These are phyloP conservation scores for Adansonia madagascariensis DNA, from an alignment of 441 rosid genomes.

Conservation along the genomic window DNA sequence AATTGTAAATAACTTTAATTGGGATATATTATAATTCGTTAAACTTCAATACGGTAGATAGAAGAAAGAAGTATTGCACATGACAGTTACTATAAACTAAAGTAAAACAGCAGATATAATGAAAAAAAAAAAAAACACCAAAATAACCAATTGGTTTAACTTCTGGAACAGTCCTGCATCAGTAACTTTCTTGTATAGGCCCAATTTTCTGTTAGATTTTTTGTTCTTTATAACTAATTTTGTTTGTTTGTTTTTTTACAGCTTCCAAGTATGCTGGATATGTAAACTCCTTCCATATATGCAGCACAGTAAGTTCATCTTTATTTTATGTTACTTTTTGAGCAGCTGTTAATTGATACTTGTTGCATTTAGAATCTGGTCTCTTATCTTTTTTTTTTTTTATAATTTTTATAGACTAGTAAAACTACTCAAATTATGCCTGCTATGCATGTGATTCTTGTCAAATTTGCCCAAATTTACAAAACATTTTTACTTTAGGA, in stretches of 20 bases:
- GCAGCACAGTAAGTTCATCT: constrained; percentile 78
- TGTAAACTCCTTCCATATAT: constrained; percentile 80
- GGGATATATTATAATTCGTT: not conserved
- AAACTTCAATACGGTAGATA: not conserved
- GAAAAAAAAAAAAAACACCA: not conserved
- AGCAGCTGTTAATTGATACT: not conserved
- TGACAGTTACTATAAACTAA: not conserved
- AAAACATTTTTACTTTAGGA: not conserved
- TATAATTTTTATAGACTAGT: not conserved
- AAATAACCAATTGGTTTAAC: not conserved
- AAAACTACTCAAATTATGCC: not conserved
- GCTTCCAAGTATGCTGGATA: constrained; percentile 98
- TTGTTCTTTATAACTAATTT: constrained; percentile 3
- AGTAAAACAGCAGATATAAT: not conserved
- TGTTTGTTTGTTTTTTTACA: constrained; percentile 41
- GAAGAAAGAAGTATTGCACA: not conserved
- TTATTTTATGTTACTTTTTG: constrained; percentile 10
- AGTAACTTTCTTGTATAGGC: not conserved
- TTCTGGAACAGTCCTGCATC: constrained; percentile 1
- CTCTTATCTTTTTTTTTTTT: not conserved
- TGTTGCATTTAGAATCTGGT: not conserved
- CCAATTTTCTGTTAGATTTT: not conserved
- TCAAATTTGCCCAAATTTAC: not conserved
- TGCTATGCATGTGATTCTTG: not conserved
- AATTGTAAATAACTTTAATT: not conserved